Base-by-base conservation (phyloP, 2,329 filamentous ascomycete species). In the Cercospora citrullina region DNA sequence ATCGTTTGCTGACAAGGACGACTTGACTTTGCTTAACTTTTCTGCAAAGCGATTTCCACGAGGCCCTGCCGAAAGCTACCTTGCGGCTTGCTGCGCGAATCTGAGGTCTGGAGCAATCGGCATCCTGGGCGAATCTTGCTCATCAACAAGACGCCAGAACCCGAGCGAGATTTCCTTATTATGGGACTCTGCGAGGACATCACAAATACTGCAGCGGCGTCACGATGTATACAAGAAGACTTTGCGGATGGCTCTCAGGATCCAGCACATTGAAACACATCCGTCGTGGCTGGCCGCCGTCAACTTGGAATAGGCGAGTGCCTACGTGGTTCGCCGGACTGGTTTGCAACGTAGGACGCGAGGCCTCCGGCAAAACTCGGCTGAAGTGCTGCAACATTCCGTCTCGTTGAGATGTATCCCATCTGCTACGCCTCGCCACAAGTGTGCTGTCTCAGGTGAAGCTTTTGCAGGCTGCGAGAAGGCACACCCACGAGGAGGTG, bases 1-100 rank as follows among this genome's bases (percentile, higher is more conserved):
- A 71, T 71, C 51, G 60, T 30, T 62, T 63, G 21, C 51, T 48
- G 16, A 58, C 16, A n/a, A 23, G 60, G 33, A 53, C 26, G 14
- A 30, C 21, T 28, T n/a, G 14, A 30, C 23, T 30, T 42, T n/a
- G 36, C 39, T n/a, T 30, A 14, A 28, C 39, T 28, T 48, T 61
- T 59, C 57, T 39, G 57, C 57, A 28, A n/a, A 3, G 21, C 55
- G 21, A 59, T 36, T 36, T 31, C 60, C 60, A 62, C 39, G 60
- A 62, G 39, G 23, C 60, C 16, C 28, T 28, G n/a, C 33, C 60
- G 36, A 21, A 26, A 31, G 26, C 36, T 62, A 30, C 60, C 60
- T 36, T 21, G 48, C 48, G 23, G 21, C 23, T 16, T 55, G 48
- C 48, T 55, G 48, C 48, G 48, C 48, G 23, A 55, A 55, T 55